Conservation (phyloP, 176 grass and related monocot genomes). For the Lolium multiflorum region DNA sequence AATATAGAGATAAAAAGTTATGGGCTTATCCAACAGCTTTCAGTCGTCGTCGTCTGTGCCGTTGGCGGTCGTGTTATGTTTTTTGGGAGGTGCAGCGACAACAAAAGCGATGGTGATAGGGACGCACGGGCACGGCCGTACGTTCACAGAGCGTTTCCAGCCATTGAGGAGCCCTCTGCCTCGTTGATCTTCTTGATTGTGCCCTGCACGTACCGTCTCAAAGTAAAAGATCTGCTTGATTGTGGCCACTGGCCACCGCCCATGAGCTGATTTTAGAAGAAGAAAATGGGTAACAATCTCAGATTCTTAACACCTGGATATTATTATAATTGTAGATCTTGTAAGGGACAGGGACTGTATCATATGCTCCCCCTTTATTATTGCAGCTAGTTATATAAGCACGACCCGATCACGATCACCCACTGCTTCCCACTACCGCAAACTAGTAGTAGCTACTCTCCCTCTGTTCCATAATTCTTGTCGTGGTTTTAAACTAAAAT, state of each 20-base stretch:
- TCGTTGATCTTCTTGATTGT: background rate
- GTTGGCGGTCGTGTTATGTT: background rate
- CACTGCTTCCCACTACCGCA: background rate
- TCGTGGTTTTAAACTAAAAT: no score
- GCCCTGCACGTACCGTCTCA: background rate
- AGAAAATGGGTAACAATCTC: no score
- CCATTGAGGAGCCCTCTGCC: background rate
- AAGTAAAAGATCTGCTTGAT: background rate
- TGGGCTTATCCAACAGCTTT: no score
- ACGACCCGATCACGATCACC: background rate
- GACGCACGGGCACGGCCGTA: background rate
- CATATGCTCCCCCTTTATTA: no score
- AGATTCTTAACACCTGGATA: no score
- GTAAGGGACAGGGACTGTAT: no score
- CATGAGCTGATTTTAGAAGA: no score
- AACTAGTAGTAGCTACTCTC: background rate
- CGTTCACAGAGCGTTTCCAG: background rate
- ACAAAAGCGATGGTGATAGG: background rate
- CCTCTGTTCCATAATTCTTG: no score
- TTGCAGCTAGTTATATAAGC: background rate
- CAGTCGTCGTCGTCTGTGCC: no score
- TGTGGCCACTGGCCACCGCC: background rate
- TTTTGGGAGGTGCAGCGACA: background rate
- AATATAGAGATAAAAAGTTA: no score
- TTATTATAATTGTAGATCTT: no score